These are phyloP conservation scores for Thraustochytrium sp. DNA, from an alignment of 352 stramenopile species.

Conservation along the genomic window DNA sequence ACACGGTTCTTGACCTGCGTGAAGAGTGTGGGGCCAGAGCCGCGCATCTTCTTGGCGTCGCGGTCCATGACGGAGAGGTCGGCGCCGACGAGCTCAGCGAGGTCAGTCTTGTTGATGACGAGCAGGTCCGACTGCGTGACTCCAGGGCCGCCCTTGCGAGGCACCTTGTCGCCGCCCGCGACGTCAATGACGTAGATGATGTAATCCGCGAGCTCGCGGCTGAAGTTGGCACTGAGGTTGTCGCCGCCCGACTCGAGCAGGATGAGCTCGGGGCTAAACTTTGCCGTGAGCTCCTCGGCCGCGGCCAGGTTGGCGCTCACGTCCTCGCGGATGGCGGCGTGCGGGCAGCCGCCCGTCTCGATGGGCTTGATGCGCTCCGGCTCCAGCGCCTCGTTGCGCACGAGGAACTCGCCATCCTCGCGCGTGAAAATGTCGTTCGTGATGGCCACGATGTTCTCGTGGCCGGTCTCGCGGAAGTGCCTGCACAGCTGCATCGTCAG, in stretches of 20 bases:
- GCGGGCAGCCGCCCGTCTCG: constrained; percentile 94
- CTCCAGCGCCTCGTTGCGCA: constrained; percentile 78
- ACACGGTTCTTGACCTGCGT: constrained; percentile 85
- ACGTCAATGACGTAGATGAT: constrained; percentile 99
- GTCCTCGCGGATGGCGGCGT: constrained; percentile 93
- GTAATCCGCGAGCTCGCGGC: constrained; percentile 90
- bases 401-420: constrained; percentile 97
- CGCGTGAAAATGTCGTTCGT: constrained; percentile 99
- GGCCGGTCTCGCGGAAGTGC: constrained; percentile 64
- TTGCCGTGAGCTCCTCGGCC: constrained; percentile 85
- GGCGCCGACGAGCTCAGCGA: constrained; percentile 88
- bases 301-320: constrained; percentile 92
- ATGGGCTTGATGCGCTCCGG: constrained; percentile 85
- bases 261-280: constrained; percentile 72
- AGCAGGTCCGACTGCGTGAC: constrained; percentile 95
- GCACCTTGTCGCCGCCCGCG: constrained; percentile 93
- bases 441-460: constrained; percentile 73
- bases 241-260: constrained; percentile 83
- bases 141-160: constrained; percentile 90
- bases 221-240: constrained; percentile 96
- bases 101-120: constrained; percentile 97
- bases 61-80: constrained; percentile 88
- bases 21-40: constrained; percentile 85
- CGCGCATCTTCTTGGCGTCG: constrained; percentile 89
- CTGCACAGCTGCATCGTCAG: constrained; percentile 86